These are phyloP conservation scores for Epithele typhae DNA, from an alignment of 768 basidiomycete genomes.

Conservation along the genomic window DNA sequence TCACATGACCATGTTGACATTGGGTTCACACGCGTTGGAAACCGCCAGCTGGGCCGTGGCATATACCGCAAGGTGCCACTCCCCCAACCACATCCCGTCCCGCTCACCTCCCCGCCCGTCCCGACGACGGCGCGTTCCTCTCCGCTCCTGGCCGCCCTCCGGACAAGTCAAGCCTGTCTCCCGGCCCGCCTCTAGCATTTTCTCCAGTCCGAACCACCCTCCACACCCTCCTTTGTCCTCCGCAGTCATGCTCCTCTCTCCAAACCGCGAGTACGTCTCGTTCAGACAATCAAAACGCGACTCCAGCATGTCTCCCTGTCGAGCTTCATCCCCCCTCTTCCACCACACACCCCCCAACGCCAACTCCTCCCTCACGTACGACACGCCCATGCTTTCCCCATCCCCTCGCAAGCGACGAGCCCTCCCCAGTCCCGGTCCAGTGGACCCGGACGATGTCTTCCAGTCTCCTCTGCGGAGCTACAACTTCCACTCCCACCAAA, in stretches of 20 bases:
- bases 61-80: background rate
- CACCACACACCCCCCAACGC: slow-evolving; percentile 30
- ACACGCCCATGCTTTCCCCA: slow-evolving; percentile 60
- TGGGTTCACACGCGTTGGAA: slow-evolving; percentile 9
- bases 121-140: background rate
- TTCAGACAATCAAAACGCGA: slow-evolving; percentile 29
- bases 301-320: slow-evolving; percentile 31
- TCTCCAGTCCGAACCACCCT: slow-evolving; percentile 1
- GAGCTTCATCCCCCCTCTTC: slow-evolving; percentile 16
- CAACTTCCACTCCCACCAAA: slow-evolving; percentile 33
- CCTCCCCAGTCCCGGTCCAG: slow-evolving; percentile 31
- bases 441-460: slow-evolving; percentile 49
- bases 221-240: slow-evolving; percentile 24
- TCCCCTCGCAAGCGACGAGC: slow-evolving; percentile 52
- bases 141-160: background rate
- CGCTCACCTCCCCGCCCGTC: background rate
- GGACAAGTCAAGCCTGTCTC: background rate
- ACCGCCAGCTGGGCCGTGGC: background rate
- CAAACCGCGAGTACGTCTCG: slow-evolving; percentile 32
- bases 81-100: slow-evolving; percentile 1
- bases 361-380: slow-evolving; percentile 32
- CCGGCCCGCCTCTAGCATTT: background rate
- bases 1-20: slow-evolving; percentile 17
- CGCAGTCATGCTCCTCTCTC: slow-evolving; percentile 26
- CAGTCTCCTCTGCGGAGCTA: slow-evolving; percentile 36